A percentile compares a stretch with the other conserved stretches of the same genome.
phyloP scores from a whole-genome alignment of 2,329 filamentous ascomycete genomes.

The Seiridium cupressi region DNA sequence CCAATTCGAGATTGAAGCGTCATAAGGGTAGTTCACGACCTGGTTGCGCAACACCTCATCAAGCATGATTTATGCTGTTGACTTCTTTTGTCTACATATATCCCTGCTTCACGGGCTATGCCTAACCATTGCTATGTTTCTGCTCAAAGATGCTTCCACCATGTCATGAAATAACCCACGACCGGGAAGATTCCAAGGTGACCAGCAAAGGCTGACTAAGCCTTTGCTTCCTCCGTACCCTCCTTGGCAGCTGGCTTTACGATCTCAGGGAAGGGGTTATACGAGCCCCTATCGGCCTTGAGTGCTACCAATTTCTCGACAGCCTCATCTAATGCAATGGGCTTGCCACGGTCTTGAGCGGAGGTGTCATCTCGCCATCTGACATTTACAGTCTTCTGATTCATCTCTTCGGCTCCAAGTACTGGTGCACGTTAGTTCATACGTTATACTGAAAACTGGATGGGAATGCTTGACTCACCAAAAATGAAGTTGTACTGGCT shows the following conservation, averaged over 20 bases:
- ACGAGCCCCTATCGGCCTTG: constrained; percentile 40
- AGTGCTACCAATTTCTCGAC: constrained; percentile 53
- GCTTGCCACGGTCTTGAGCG: constrained; percentile 59
- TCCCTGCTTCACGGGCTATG: too few species aligned
- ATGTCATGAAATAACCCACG: background rate
- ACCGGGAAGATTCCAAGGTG: background rate
- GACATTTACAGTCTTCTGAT: constrained; percentile 60
- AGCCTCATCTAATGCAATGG: constrained; percentile 55
- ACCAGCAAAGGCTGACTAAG: background rate
- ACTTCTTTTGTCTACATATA: too few species aligned
- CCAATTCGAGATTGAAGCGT: too few species aligned
- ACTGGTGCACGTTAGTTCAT: constrained; percentile 35
- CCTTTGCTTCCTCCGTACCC: background rate
- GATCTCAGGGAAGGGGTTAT: constrained; percentile 34
- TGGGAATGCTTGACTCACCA: constrained; percentile 39
- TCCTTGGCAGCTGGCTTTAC: constrained; percentile 13
- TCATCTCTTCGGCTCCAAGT: constrained; percentile 61
- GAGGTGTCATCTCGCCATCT: constrained; percentile 63
- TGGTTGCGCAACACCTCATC: too few species aligned
- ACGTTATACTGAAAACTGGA: background rate
- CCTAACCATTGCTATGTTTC: too few species aligned
- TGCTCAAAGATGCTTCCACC: background rate
- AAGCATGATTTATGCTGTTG: too few species aligned
- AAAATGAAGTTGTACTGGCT: constrained; percentile 85
- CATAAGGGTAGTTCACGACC: too few species aligned